These are phyloP conservation scores for Ascodesmis nigricans DNA, from an alignment of 495 filamentous ascomycete species.

Conservation along the genomic window DNA sequence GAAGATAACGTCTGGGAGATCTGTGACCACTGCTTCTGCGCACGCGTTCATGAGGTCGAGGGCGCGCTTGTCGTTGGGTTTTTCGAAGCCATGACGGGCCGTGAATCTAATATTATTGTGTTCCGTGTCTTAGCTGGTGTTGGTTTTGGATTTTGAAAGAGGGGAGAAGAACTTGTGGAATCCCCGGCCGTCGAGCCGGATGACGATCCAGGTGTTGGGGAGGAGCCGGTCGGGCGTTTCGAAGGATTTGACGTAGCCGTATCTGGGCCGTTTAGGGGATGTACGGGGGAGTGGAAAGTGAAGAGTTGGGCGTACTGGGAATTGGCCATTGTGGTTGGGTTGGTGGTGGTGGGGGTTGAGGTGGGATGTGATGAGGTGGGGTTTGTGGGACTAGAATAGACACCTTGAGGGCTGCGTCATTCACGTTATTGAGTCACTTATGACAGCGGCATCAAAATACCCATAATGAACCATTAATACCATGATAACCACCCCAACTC, in stretches of 20 bases:
- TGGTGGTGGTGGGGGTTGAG: conserved; percentile 1
- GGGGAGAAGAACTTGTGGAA: conserved; percentile 62
- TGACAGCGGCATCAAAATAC: too few relatives aligned
- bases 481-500: not conserved
- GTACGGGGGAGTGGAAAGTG: not conserved
- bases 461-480: too few relatives aligned
- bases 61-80: conserved; percentile 77
- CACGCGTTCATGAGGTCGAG: conserved; percentile 88
- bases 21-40: conserved; percentile 58
- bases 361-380: not conserved
- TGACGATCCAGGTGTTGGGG: conserved; percentile 80
- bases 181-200: conserved; percentile 76
- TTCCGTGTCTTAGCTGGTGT: not conserved
- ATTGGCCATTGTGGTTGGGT: conserved; percentile 39
- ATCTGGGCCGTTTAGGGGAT: conserved; percentile 29
- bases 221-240: conserved; percentile 62
- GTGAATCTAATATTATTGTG: conserved; percentile 42
- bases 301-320: conserved; percentile 30
- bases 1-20: conserved; percentile 63
- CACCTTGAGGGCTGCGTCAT: too few relatives aligned
- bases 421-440: too few relatives aligned
- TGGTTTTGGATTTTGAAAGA: not conserved
- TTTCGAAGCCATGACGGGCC: conserved; percentile 59
- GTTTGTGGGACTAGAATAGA: too few relatives aligned
- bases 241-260: conserved; percentile 78